Percentiles rank a stretch among this genome's conserved stretches.
Evolutionary conservation across 257 asterid genomes (phyloP).

Genomic region (Anisodus tanguticus): DNA sequence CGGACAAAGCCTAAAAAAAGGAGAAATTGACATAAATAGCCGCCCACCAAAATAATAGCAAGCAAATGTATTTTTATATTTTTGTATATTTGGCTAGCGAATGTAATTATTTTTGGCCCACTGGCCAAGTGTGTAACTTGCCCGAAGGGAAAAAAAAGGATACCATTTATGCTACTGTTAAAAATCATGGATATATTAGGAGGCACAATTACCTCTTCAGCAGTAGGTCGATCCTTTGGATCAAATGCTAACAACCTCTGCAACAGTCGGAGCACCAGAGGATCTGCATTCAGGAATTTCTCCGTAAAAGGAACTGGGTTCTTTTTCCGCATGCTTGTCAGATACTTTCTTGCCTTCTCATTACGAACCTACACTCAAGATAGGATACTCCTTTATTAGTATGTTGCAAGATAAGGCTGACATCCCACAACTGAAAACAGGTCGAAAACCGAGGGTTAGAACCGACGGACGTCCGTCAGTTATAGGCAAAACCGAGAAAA

Average conservation of each 20-base stretch:
- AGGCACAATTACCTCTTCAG: slow-evolving; percentile 66
- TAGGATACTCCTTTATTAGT: background rate
- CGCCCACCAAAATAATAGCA: no score
- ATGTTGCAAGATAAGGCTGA: slow-evolving; percentile 17
- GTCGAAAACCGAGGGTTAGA: no score
- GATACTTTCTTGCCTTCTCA: slow-evolving; percentile 93
- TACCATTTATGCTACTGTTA: background rate
- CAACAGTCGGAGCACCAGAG: slow-evolving; percentile 69
- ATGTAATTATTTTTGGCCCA: no score
- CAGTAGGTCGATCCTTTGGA: slow-evolving; percentile 92
- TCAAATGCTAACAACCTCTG: slow-evolving; percentile 85
- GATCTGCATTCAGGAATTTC: slow-evolving; percentile 73
- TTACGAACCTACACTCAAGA: slow-evolving; percentile 73
- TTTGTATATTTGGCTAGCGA: no score
- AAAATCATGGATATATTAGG: background rate
- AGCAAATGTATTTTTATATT: no score
- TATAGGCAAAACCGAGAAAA: no score
- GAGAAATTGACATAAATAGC: no score
- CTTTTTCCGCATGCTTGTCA: slow-evolving; percentile 76
- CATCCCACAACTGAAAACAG: background rate
- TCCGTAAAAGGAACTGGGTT: slow-evolving; percentile 60
- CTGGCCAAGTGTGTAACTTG: no score
- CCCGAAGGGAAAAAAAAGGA: no score
- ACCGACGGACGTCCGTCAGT: background rate
- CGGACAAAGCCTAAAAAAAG: slow-evolving; percentile 72